Percentiles rank a stretch among this genome's conserved stretches.
Conservation (phyloP, 805 yeast species). For the Pichia californica region DNA sequence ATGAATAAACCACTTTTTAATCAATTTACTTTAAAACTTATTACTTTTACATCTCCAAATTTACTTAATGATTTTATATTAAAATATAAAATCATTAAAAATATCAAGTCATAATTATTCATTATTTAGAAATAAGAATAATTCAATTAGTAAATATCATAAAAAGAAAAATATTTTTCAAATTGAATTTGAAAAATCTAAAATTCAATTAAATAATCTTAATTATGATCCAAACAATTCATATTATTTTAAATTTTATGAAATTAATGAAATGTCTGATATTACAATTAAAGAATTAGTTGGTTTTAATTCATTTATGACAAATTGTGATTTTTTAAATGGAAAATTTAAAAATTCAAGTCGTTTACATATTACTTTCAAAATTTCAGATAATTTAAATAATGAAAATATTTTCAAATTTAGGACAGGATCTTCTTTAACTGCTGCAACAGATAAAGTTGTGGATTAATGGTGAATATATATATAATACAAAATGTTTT, state of each 20-base stretch:
- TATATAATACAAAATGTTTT: too few species aligned
- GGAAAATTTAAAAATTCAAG: not conserved
- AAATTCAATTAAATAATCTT: not conserved
- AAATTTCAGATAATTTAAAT: not conserved
- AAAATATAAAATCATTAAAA: not conserved
- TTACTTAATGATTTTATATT: not conserved
- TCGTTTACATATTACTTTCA: not conserved
- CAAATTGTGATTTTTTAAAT: not conserved
- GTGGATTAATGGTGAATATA: too few species aligned
- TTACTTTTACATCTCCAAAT: not conserved
- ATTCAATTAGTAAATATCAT: not conserved
- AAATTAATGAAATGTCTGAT: not conserved
- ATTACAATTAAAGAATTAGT: not conserved
- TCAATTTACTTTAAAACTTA: not conserved
- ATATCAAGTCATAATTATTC: not conserved
- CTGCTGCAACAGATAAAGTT: not conserved
- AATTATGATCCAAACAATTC: not conserved
- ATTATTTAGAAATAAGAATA: not conserved
- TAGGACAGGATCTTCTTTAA: not conserved
- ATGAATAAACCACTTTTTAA: not conserved
- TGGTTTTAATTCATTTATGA: not conserved
- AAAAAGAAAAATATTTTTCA: not conserved
- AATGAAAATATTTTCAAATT: not conserved
- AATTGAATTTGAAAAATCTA: not conserved
- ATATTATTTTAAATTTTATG: not conserved